phyloP scores from a whole-genome alignment of 805 yeast genomes.

The Kluyveromyces nonfermentans region DNA sequence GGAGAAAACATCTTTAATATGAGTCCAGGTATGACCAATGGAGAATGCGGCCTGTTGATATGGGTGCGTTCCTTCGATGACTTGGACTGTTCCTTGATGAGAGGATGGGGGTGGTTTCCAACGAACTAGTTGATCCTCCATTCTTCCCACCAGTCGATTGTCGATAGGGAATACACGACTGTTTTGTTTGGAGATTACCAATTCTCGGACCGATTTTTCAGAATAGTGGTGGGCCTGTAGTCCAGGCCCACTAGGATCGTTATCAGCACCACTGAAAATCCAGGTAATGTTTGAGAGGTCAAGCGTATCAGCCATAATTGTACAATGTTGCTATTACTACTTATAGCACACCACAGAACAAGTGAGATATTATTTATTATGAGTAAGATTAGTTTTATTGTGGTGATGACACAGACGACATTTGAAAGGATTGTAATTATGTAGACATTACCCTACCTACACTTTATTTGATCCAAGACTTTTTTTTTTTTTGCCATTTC shows the following conservation, averaged over 20 bases:
- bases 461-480: neutral
- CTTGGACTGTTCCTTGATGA: conserved; percentile 17
- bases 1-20: conserved; percentile 1
- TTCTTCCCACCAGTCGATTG: conserved; percentile 14
- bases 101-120: conserved; percentile 23
- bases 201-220: conserved; percentile 12
- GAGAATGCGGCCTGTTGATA: conserved; percentile 13
- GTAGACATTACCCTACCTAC: neutral
- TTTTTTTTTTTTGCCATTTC: neutral
- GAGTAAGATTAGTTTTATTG: no score
- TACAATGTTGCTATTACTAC: no score
- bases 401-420: no score
- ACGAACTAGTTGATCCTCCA: conserved; percentile 23
- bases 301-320: neutral
- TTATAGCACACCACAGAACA: no score
- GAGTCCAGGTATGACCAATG: conserved; percentile 1
- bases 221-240: neutral
- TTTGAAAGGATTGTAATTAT: no score
- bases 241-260: neutral
- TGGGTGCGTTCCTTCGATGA: conserved; percentile 22
- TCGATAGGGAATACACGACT: conserved; percentile 10
- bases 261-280: neutral
- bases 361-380: no score
- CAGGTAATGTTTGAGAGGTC: neutral
- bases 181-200: conserved; percentile 21